Conservation (phyloP, 495 filamentous ascomycete genomes). For the Physcia stellaris region DNA sequence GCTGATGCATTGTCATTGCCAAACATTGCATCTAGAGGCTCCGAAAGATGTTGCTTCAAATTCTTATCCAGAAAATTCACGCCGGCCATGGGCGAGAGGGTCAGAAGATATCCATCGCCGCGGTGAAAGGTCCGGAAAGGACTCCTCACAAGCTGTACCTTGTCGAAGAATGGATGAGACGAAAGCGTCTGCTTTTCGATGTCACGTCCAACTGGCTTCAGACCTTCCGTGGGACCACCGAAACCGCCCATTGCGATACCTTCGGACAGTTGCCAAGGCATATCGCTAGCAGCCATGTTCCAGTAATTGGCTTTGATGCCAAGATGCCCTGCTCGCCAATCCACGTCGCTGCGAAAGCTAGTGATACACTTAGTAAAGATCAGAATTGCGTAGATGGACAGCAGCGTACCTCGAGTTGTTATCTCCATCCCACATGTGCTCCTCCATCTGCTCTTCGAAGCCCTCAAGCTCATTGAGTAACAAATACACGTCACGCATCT, state of each 20-base stretch:
- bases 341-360: conserved; percentile 13
- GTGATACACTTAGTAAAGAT: no score
- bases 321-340: conserved; percentile 17
- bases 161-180: conserved; percentile 14
- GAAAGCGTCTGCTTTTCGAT: conserved; percentile 14
- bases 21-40: conserved; percentile 15
- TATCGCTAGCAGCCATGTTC: conserved; percentile 13
- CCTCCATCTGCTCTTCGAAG: conserved; percentile 13
- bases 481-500: conserved; percentile 18
- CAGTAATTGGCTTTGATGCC: conserved; percentile 12
- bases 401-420: no score
- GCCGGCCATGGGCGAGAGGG: conserved; percentile 18
- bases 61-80: conserved; percentile 20
- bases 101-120: conserved; percentile 18
- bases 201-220: conserved; percentile 10
- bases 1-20: conserved; percentile 18
- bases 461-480: conserved; percentile 12
- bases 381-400: no score
- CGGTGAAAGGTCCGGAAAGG: conserved; percentile 21
- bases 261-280: conserved; percentile 21
- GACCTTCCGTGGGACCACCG: conserved; percentile 9
- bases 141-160: conserved; percentile 17
- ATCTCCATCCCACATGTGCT: conserved; percentile 14
- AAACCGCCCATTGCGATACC: conserved; percentile 14
- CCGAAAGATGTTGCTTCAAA: conserved; percentile 12